A percentile compares a stretch with the other conserved stretches of the same genome.
These are phyloP conservation scores for Beauveria bassiana DNA, from an alignment of 2,329 filamentous ascomycete genomes.

Conservation along the genomic window DNA sequence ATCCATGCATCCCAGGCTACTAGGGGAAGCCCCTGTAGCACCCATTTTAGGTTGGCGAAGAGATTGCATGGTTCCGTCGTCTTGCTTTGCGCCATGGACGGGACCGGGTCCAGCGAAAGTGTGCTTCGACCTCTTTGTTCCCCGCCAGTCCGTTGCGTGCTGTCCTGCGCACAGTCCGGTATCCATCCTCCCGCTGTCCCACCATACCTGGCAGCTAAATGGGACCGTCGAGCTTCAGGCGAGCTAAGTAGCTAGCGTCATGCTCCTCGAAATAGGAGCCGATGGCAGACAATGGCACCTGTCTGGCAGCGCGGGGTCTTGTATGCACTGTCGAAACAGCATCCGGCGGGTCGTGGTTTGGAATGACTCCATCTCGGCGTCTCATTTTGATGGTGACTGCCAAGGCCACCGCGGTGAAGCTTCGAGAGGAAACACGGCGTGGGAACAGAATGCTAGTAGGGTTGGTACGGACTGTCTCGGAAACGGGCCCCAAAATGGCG, in stretches of 20 bases:
- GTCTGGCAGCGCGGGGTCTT: background rate
- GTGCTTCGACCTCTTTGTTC: slow-evolving; percentile 3
- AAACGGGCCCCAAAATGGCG: background rate
- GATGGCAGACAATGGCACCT: background rate
- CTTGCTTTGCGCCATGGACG: background rate
- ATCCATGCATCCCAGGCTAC: background rate
- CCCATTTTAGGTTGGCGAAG: slow-evolving; percentile 8
- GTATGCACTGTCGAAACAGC: background rate
- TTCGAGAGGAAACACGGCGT: background rate
- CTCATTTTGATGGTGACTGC: background rate
- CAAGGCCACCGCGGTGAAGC: background rate
- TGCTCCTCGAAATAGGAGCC: background rate
- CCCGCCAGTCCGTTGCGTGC: background rate
- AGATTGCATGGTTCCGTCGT: slow-evolving; percentile 3
- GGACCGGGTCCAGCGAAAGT: background rate
- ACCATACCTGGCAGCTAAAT: background rate
- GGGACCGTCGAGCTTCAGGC: background rate
- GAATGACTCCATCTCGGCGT: background rate
- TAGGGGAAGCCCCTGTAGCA: slow-evolving; percentile 6
- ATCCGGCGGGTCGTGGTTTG: slow-evolving; percentile 5
- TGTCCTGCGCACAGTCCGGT: background rate
- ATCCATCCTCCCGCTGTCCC: background rate
- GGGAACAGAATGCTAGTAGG: background rate
- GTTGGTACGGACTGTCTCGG: background rate
- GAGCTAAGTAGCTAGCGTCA: background rate